phyloP scores from a whole-genome alignment of 2,329 filamentous ascomycete genomes.

The Dactylellina drechsleri region DNA sequence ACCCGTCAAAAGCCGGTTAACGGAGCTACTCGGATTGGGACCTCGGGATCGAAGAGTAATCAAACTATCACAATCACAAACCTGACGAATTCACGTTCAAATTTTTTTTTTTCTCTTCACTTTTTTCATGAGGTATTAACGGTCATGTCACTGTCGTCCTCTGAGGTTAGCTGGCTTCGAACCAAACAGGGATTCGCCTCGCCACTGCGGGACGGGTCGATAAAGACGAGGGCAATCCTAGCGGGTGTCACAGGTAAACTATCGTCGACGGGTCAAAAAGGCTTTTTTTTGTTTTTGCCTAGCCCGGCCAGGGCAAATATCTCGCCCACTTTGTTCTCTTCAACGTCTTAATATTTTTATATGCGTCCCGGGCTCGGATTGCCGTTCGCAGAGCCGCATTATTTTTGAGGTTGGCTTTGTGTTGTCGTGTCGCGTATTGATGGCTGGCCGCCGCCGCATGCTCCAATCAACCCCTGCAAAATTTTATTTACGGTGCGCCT shows the following conservation, averaged over 20 bases:
- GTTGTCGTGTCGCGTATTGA: constrained; percentile 36
- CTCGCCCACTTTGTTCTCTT: too few species aligned
- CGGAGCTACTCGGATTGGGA: constrained; percentile 26
- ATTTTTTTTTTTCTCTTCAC: neutral
- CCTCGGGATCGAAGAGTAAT: constrained; percentile 31
- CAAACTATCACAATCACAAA: constrained; percentile 1
- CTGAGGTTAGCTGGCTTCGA: constrained; percentile 13
- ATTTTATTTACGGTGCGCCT: constrained; percentile 23
- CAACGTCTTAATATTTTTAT: too few species aligned
- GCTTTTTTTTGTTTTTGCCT: neutral
- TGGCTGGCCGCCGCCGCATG: constrained; percentile 15
- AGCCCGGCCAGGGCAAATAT: too few species aligned
- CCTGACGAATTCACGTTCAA: constrained; percentile 15
- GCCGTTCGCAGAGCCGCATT: constrained; percentile 35
- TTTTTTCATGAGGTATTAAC: constrained; percentile 51
- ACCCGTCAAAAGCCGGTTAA: constrained; percentile 35
- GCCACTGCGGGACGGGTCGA: constrained; percentile 55
- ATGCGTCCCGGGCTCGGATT: too few species aligned
- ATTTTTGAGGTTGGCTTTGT: constrained; percentile 16
- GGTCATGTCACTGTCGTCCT: neutral
- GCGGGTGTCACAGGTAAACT: constrained; percentile 43
- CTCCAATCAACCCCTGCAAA: constrained; percentile 52
- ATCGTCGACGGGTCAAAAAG: constrained; percentile 22
- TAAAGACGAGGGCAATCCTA: constrained; percentile 48
- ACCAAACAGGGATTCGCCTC: constrained; percentile 47